Evolutionary conservation across 1,139 yeast species (phyloP), one percentile per base, ranked within the genome.

Genomic region (Hansenula sp.): DNA sequence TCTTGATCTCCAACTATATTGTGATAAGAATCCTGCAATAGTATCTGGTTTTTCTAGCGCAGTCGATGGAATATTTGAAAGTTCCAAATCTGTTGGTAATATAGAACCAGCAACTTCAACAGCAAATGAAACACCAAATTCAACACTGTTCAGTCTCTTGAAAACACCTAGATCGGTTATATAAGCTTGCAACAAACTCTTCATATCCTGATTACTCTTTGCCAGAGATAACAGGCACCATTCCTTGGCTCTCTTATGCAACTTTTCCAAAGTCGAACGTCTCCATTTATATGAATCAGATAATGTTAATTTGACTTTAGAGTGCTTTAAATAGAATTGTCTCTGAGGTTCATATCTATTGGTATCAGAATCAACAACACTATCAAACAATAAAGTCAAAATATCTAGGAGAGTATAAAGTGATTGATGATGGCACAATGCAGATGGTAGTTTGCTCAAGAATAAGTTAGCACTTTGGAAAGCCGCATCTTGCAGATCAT

Each of bases 41-140:
- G 89, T 77, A 55, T 83, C 79, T 48, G 75, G 75, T 33, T 66
- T 67, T 50, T 54, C 62, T 4, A 63, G 61, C 7, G 68, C 65
- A 12, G 49, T 42, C 15, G 50, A 45, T 4, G 56, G 46, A 5
- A 65, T 48, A 32, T 58, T 61, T 9, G 66, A 59, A 7, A 63
- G 64, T 54, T 84, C 91, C 47, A 79, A 72, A 54, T 89, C 95
- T 37, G 73, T 74, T 21, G 82, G 72, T 16, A 83, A 67, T 19
- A 88, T 77, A 7, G 77, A 65, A 2, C 95, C 93, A 1, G 96
- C 94, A 81, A 89, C 77, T 54, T 88, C 94, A 49, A 90, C 68
- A 0, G 98, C 98, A 71, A 93, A 88, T 0, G 95, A 83, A 44
- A 87, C 84, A 36, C 96, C 98, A 59, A 77, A 81, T 46, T 86